Conservation (phyloP, 2,329 filamentous ascomycete species). For the Trichoderma atrobrunneum region DNA sequence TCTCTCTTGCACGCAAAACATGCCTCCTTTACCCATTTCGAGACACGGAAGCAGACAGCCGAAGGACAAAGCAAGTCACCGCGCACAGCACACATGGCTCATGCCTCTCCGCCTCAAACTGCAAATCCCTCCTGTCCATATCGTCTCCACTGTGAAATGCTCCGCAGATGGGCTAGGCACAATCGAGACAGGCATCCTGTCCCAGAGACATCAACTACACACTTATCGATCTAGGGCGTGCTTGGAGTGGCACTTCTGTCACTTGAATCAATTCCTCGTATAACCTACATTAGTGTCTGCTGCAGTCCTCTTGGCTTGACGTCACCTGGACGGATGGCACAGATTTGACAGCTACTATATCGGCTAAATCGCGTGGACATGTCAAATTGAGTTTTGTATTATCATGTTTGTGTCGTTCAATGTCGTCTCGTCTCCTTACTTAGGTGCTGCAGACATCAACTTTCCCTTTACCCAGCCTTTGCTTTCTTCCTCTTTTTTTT, state of each 20-base stretch:
- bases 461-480: conserved; percentile 15
- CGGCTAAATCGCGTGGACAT: neutral
- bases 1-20: neutral
- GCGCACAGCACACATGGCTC: neutral
- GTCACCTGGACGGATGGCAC: neutral
- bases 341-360: neutral
- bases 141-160: neutral
- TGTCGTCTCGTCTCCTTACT: conserved; percentile 6
- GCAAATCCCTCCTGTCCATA: neutral
- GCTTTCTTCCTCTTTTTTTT: neutral
- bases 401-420: conserved; percentile 18
- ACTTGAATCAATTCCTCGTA: conserved; percentile 5
- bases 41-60: neutral
- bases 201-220: neutral
- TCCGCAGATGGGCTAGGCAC: conserved; percentile 1
- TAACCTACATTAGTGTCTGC: conserved; percentile 9
- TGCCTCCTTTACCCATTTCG: neutral
- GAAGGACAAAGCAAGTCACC: neutral
- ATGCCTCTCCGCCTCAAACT: neutral
- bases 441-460: conserved; percentile 11
- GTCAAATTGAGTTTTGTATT: conserved; percentile 19
- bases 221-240: neutral
- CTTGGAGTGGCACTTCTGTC: neutral
- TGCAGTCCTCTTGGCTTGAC: conserved; percentile 12
- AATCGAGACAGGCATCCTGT: neutral